Evolutionary conservation across 208 protist genomes (phyloP).

Genomic region (Trypanosoma brucei): DNA sequence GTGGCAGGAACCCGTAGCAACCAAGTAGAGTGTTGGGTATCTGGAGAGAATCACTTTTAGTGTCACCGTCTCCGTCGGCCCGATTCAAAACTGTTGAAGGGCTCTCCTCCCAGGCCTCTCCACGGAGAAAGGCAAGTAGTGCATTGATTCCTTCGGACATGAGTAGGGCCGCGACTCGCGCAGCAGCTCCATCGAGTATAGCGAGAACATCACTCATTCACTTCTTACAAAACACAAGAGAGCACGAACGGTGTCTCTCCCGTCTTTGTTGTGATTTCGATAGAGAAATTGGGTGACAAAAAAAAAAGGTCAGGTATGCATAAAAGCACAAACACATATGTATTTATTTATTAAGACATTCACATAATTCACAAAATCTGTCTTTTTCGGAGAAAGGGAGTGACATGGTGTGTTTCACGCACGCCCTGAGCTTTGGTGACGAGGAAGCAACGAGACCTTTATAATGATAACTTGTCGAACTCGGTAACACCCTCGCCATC

Average conservation of each 20-base stretch:
- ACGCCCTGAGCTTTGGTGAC: too few species aligned
- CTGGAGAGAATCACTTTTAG: neutral
- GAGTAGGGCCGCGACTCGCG: slow-evolving; percentile 48
- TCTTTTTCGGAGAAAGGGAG: too few species aligned
- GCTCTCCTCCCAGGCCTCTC: slow-evolving; percentile 20
- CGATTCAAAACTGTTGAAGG: neutral
- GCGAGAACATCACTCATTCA: slow-evolving; percentile 57
- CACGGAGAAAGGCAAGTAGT: slow-evolving; percentile 50
- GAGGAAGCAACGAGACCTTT: too few species aligned
- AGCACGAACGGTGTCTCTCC: neutral
- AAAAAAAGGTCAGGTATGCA: too few species aligned
- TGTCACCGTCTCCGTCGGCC: neutral
- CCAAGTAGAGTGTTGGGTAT: slow-evolving; percentile 25
- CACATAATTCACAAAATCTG: too few species aligned
- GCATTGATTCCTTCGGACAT: slow-evolving; percentile 52
- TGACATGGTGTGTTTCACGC: too few species aligned
- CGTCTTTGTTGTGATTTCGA: neutral
- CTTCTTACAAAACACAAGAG: neutral
- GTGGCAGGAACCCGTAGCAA: slow-evolving; percentile 55
- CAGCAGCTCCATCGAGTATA: slow-evolving; percentile 35
- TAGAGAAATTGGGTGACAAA: too few species aligned
- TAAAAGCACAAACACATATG: too few species aligned
- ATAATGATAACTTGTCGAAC: too few species aligned
- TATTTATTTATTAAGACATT: too few species aligned
- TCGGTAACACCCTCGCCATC: too few species aligned